Evolutionary conservation across 306 rosid species (phyloP).

Genomic region (Comarum palustre): DNA sequence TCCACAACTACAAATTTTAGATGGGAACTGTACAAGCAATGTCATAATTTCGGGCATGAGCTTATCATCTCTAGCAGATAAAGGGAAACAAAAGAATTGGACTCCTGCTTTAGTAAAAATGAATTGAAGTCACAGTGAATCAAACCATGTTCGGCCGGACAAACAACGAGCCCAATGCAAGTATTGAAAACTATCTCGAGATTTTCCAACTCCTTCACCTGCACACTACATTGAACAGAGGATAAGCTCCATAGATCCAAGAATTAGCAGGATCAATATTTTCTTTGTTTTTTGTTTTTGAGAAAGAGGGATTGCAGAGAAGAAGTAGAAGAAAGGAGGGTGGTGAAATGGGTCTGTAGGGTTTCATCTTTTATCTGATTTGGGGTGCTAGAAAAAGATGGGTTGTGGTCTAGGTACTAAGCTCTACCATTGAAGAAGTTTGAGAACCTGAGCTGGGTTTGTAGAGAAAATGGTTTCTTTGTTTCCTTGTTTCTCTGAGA

Average conservation of each 20-base stretch:
- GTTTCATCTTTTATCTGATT: constrained; percentile 22
- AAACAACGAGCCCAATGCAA: constrained; percentile 66
- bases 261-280: not conserved
- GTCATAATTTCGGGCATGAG: not conserved
- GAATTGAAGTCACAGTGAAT: constrained; percentile 88
- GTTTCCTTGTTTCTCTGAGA: too few species aligned
- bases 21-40: not conserved
- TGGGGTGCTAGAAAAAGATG: too few species aligned
- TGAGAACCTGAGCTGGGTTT: constrained; percentile 6
- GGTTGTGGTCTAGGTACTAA: constrained; percentile 31
- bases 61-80: not conserved
- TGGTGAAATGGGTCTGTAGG: constrained; percentile 24
- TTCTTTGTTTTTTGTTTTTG: not conserved
- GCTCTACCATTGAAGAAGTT: constrained; percentile 57
- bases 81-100: not conserved
- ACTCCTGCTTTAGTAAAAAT: not conserved
- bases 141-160: constrained; percentile 86
- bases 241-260: not conserved
- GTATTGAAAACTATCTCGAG: constrained; percentile 77
- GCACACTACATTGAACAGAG: constrained; percentile 53
- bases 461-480: too few species aligned
- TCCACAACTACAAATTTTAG: not conserved
- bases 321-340: too few species aligned
- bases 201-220: constrained; percentile 81
- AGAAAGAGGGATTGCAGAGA: too few species aligned